A percentile compares a stretch with the other conserved stretches of the same genome.
Conservation (phyloP, 352 stramenopile genomes). For the Blastocystis hominis region DNA sequence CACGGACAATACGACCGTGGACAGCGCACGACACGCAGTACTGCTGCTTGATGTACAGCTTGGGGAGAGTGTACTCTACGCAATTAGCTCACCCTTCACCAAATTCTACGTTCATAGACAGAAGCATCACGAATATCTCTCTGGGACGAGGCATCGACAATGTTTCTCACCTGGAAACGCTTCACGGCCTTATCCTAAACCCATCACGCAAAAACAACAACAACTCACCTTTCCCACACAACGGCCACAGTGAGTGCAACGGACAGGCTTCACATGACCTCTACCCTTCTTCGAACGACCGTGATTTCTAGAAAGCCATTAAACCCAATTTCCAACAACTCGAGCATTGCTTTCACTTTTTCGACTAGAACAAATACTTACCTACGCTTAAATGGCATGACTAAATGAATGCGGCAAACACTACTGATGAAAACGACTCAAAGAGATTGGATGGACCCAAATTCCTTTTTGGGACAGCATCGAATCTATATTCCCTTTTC, state of each 20-base stretch:
- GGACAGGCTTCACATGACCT: slow-evolving; percentile 53
- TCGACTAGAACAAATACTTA: slow-evolving; percentile 12
- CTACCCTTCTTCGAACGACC: slow-evolving; percentile 57
- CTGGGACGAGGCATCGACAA: slow-evolving; percentile 84
- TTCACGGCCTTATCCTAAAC: slow-evolving; percentile 75
- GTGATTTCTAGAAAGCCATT: slow-evolving; percentile 24
- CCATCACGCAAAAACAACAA: neutral
- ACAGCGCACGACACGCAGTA: no score
- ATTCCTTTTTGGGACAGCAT: neutral
- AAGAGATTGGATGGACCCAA: neutral
- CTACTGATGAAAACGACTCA: neutral
- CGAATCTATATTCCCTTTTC: neutral
- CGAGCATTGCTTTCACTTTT: neutral
- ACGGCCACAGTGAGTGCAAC: slow-evolving; percentile 50
- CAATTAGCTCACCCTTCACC: neutral
- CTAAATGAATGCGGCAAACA: slow-evolving; percentile 16
- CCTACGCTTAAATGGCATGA: slow-evolving; percentile 53
- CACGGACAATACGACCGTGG: no score
- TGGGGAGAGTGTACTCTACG: slow-evolving; percentile 88
- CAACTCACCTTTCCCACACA: slow-evolving; percentile 17
- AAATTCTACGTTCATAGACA: slow-evolving; percentile 75
- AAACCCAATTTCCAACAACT: neutral
- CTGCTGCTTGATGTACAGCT: slow-evolving; percentile 97
- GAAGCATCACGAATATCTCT: no score
- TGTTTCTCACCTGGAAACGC: slow-evolving; percentile 70